Conservation (phyloP, 176 grass and related monocot species). For the Ensete ventricosum region DNA sequence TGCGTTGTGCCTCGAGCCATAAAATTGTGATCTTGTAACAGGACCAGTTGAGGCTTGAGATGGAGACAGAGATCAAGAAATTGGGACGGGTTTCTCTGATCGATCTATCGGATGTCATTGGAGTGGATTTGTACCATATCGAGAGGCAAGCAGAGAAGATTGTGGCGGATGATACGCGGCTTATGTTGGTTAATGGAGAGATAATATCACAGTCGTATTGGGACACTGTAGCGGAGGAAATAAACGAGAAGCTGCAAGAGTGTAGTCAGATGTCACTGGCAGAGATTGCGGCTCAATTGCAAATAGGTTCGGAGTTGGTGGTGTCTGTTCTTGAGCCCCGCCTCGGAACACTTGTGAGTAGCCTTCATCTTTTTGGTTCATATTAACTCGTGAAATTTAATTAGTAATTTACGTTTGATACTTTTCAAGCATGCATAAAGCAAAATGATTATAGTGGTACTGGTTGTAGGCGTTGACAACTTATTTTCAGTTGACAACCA, state of each 20-base stretch:
- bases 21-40: conserved; percentile 27
- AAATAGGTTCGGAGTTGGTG: conserved; percentile 81
- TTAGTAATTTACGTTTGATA: not conserved
- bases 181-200: conserved; percentile 86
- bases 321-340: conserved; percentile 68
- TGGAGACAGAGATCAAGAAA: conserved; percentile 76
- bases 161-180: conserved; percentile 33
- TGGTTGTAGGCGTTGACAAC: not conserved
- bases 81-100: conserved; percentile 66
- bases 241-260: conserved; percentile 89
- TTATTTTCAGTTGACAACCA: not conserved
- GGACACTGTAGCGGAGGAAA: conserved; percentile 83
- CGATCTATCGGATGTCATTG: conserved; percentile 78
- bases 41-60: conserved; percentile 89
- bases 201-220: conserved; percentile 91
- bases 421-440: not conserved
- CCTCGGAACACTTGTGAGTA: conserved; percentile 69
- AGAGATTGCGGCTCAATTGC: conserved; percentile 77
- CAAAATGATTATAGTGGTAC: not conserved
- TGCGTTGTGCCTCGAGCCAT: conserved; percentile 2
- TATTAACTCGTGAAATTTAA: not conserved
- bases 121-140: conserved; percentile 86
- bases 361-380: not conserved
- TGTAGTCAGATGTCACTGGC: conserved; percentile 86
- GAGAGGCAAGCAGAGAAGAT: conserved; percentile 79